phyloP scores from a whole-genome alignment of 2,329 filamentous ascomycete species.

The Alternaria ethzedia region DNA sequence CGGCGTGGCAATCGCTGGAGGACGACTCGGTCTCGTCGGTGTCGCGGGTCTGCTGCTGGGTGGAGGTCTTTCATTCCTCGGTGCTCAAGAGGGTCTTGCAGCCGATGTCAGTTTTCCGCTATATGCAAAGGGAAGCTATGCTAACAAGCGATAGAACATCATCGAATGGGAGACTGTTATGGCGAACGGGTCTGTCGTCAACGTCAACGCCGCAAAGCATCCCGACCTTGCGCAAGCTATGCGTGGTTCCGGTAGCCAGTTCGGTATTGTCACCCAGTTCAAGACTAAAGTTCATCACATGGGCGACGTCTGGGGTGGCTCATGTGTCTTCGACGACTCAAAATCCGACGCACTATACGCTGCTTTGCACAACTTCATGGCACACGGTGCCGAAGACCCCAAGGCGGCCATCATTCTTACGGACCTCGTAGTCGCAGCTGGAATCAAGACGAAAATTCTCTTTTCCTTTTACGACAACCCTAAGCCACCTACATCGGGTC shows the following conservation, averaged over 20 bases:
- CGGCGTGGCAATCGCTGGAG: conserved; percentile 45
- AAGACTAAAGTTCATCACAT: conserved; percentile 29
- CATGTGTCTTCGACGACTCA: conserved; percentile 38
- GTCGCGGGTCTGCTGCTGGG: conserved; percentile 27
- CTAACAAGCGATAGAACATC: conserved; percentile 29
- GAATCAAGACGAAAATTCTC: conserved; percentile 13
- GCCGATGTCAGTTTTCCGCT: conserved; percentile 26
- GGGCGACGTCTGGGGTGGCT: conserved; percentile 50
- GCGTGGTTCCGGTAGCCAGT: conserved; percentile 33
- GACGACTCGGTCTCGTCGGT: conserved; percentile 32
- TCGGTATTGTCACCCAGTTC: conserved; percentile 38
- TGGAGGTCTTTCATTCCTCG: conserved; percentile 33
- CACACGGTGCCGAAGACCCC: conserved; percentile 28
- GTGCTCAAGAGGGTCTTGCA: conserved; percentile 31
- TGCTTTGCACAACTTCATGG: conserved; percentile 44
- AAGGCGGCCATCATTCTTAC: conserved; percentile 34
- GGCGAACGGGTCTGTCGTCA: conserved; percentile 37
- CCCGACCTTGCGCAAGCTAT: conserved; percentile 45
- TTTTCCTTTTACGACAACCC: conserved; percentile 34
- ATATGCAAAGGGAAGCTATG: background rate
- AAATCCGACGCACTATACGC: conserved; percentile 40
- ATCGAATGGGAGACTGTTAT: conserved; percentile 42
- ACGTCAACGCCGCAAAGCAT: conserved; percentile 29
- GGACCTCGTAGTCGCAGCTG: conserved; percentile 14
- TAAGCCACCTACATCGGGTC: conserved; percentile 36